Evolutionary conservation across 2,329 filamentous ascomycete species (phyloP).

Genomic region (Fusarium stilboides): DNA sequence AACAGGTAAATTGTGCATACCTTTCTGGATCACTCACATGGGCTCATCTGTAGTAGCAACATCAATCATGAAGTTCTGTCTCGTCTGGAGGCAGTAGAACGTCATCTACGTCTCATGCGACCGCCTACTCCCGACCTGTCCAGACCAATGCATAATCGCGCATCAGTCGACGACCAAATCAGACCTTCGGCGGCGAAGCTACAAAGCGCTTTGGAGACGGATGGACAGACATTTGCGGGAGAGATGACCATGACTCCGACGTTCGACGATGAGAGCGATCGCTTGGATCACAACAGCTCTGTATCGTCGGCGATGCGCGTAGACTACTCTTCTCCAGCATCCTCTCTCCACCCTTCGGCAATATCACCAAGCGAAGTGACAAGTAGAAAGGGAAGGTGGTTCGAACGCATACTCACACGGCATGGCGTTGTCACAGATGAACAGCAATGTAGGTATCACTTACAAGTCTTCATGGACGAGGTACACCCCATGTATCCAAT

Average conservation of each 20-base stretch:
- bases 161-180: constrained; percentile 20
- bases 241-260: constrained; percentile 36
- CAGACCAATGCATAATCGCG: background rate
- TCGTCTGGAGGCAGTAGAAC: constrained; percentile 26
- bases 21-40: background rate
- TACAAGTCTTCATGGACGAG: constrained; percentile 37
- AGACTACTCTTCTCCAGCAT: constrained; percentile 6
- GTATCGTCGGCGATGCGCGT: constrained; percentile 7
- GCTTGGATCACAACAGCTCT: background rate
- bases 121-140: background rate
- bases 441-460: constrained; percentile 25
- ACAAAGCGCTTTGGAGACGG: constrained; percentile 28
- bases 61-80: constrained; percentile 20
- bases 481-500: constrained; percentile 34
- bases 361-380: background rate
- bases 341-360: constrained; percentile 7
- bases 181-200: constrained; percentile 20
- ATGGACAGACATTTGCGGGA: constrained; percentile 40
- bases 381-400: constrained; percentile 23
- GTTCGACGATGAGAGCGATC: constrained; percentile 26
- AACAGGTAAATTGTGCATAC: background rate
- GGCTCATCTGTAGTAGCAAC: background rate
- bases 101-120: constrained; percentile 19
- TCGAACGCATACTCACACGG: constrained; percentile 19
- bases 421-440: constrained; percentile 32